A percentile compares a stretch with the other conserved stretches of the same genome.
Evolutionary conservation across 345 rosid genomes (phyloP).

Genomic region (Lenwebbia sp.): DNA sequence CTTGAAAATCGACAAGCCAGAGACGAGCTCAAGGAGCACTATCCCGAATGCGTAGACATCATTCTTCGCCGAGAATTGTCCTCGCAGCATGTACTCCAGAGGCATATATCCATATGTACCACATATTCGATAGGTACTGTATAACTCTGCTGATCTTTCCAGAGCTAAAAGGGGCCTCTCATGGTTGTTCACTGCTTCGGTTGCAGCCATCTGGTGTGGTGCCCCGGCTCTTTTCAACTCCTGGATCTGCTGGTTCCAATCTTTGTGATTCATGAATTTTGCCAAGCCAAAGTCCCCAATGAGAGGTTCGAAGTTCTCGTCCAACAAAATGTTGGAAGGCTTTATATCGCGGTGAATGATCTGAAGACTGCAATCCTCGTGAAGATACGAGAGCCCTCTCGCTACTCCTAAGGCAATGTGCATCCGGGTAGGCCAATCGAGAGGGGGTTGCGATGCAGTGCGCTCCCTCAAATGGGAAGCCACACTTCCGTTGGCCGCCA

Average conservation of each 20-base stretch:
- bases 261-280: background rate
- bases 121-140: background rate
- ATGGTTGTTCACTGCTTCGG: background rate
- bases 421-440: background rate
- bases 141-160: background rate
- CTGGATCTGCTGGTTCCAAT: background rate
- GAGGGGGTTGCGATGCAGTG: background rate
- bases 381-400: constrained; percentile 1
- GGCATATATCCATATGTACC: background rate
- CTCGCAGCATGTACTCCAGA: background rate
- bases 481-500: background rate
- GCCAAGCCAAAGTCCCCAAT: constrained; percentile 1
- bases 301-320: background rate
- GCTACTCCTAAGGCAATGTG: constrained; percentile 1
- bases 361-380: background rate
- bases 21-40: constrained; percentile 1
- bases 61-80: background rate
- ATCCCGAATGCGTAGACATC: background rate
- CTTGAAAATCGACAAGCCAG: background rate
- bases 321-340: background rate
- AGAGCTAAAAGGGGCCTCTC: background rate
- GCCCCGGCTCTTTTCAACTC: background rate
- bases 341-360: background rate
- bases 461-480: background rate
- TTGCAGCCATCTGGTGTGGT: background rate